Percentiles rank a stretch among this genome's conserved stretches.
Conservation (phyloP, 192 early-diverging fungal genomes). For the Gaertneriomyces sp. region DNA sequence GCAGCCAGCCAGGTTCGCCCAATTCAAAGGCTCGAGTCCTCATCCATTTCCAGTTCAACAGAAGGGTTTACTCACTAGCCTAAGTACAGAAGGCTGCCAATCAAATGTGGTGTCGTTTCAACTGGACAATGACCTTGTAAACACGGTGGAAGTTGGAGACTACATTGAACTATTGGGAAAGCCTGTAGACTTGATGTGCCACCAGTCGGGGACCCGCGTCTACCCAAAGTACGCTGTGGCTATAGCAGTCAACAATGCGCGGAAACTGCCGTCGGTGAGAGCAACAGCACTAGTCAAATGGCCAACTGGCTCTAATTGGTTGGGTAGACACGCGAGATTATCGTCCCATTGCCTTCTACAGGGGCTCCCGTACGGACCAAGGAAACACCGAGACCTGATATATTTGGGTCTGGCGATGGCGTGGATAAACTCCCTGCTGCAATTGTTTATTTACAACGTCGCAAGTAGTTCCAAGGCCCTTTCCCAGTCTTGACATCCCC, state of each 20-base stretch:
- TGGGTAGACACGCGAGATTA: too few species aligned
- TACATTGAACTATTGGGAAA: conserved; percentile 6
- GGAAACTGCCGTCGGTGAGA: background rate
- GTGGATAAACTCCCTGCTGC: too few species aligned
- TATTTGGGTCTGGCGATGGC: too few species aligned
- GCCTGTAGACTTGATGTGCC: background rate
- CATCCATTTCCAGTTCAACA: conserved; percentile 6
- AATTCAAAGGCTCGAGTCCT: background rate
- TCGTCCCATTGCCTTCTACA: too few species aligned
- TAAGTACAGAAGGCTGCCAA: conserved; percentile 5
- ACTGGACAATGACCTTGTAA: background rate
- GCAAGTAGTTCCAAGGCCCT: too few species aligned
- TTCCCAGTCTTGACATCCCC: too few species aligned
- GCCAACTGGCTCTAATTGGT: too few species aligned
- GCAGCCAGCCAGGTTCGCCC: background rate
- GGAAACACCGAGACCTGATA: too few species aligned
- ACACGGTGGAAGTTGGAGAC: conserved; percentile 10
- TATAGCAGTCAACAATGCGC: conserved; percentile 3
- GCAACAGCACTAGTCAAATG: too few species aligned
- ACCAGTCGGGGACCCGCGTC: background rate
- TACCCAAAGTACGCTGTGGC: too few species aligned
- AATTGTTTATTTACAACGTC: too few species aligned
- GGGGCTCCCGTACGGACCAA: too few species aligned
- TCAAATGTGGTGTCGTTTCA: conserved; percentile 1
- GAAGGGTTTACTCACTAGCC: background rate